These are phyloP conservation scores for Thielaviopsis euricoi DNA, from an alignment of 2,329 filamentous ascomycete genomes.

Conservation along the genomic window DNA sequence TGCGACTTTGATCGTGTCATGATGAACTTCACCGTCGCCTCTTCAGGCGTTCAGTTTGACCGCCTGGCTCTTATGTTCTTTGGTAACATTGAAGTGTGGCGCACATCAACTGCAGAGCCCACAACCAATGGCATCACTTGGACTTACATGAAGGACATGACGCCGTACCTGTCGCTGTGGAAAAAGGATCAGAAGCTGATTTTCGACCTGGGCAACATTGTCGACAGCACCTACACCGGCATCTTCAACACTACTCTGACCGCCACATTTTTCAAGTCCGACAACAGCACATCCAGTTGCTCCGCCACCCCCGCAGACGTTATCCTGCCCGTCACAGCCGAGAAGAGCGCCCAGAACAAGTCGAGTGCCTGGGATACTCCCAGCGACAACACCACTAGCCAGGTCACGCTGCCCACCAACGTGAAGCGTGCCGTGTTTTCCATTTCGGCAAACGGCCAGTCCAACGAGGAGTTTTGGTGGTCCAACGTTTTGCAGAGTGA, in stretches of 20 bases:
- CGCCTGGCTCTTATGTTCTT: constrained; percentile 61
- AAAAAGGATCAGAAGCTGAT: constrained; percentile 54
- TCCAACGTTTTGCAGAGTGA: constrained; percentile 53
- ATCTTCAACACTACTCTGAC: constrained; percentile 58
- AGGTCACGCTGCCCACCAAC: constrained; percentile 47
- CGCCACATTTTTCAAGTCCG: constrained; percentile 48
- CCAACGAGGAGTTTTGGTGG: constrained; percentile 74
- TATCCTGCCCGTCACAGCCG: constrained; percentile 50
- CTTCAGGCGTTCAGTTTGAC: constrained; percentile 59
- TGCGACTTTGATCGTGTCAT: constrained; percentile 59
- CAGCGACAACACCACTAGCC: constrained; percentile 39
- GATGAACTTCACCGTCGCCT: constrained; percentile 61
- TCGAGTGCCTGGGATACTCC: constrained; percentile 56
- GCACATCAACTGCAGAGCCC: constrained; percentile 70
- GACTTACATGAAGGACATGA: constrained; percentile 68
- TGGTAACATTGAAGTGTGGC: constrained; percentile 63
- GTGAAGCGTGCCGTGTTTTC: constrained; percentile 54
- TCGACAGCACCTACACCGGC: constrained; percentile 55
- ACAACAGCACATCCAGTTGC: neutral
- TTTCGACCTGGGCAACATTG: constrained; percentile 62
- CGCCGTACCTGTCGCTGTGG: constrained; percentile 52
- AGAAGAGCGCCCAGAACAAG: constrained; percentile 29
- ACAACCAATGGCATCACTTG: constrained; percentile 53
- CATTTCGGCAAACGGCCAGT: constrained; percentile 63
- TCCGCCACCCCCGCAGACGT: constrained; percentile 34